These are phyloP conservation scores for Gliomastix tumulicola DNA, from an alignment of 2,329 filamentous ascomycete genomes.

Conservation along the genomic window DNA sequence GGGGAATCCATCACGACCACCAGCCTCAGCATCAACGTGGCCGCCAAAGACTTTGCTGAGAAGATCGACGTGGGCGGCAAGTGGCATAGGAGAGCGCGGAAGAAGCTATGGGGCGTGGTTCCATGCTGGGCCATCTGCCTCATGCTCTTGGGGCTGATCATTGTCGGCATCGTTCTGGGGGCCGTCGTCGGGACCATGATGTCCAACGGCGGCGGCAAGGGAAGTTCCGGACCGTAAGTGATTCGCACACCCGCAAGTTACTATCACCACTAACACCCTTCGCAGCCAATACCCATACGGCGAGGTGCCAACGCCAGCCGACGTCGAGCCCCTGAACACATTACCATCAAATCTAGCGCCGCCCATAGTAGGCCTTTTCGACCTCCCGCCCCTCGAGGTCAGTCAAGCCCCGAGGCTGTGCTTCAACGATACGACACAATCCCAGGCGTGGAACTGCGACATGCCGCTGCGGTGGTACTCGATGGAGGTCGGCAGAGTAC, in stretches of 20 bases:
- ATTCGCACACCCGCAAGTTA: too few relatives aligned
- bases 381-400: slow-evolving; percentile 45
- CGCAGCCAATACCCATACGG: background rate
- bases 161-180: slow-evolving; percentile 49
- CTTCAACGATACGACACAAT: slow-evolving; percentile 45
- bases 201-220: too few relatives aligned
- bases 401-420: slow-evolving; percentile 46
- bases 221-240: too few relatives aligned
- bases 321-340: slow-evolving; percentile 43
- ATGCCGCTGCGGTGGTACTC: slow-evolving; percentile 37
- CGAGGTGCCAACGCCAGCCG: slow-evolving; percentile 26
- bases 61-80: slow-evolving; percentile 35
- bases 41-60: slow-evolving; percentile 35
- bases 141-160: slow-evolving; percentile 35
- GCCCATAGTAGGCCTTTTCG: slow-evolving; percentile 48
- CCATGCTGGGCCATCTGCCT: slow-evolving; percentile 56
- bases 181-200: slow-evolving; percentile 38
- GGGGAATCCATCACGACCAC: slow-evolving; percentile 1
- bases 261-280: background rate
- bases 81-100: slow-evolving; percentile 47
- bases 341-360: slow-evolving; percentile 42
- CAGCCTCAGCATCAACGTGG: slow-evolving; percentile 48
- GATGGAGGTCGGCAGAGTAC: slow-evolving; percentile 28
- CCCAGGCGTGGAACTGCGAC: slow-evolving; percentile 58
- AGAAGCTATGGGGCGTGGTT: slow-evolving; percentile 50